Evolutionary conservation across 225 moss, liverwort and hornwort species (phyloP), one percentile per base, ranked within the genome.

Genomic region (Bryum argenteum): DNA sequence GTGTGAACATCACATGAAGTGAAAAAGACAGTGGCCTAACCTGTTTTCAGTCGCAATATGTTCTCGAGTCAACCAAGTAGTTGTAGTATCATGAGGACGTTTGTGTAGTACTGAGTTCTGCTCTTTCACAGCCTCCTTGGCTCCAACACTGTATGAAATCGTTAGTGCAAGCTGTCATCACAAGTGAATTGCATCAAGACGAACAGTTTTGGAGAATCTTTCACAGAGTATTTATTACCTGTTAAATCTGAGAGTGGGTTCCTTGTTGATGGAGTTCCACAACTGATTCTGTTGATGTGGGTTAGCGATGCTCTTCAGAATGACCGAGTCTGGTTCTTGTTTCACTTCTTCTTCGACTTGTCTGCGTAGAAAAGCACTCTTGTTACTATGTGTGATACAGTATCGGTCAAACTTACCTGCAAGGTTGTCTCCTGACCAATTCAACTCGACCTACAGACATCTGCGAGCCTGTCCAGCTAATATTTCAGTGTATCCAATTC

Each of bases 251-350:
- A 76, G 11, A 16, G 55, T 69, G 72, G 51, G 65, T 66, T 77
- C 74, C 16, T 77, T 66, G 57, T 76, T 77, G 24, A 71, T 66
- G 41, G 80, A 70, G 54, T 54, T 77, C 77, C 77, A 84, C 70
- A 54, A 21, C 38, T 74, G 24, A 61, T 67, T 77, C 58, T 67
- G 52, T 40, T 71, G 74, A 67, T 58, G 63, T 67, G 63, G 67
- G 17, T 42, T 74, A 57, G 77, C 43, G 61, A 53, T 66, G 56
- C 58, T 74, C 48, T 77, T 77, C 39, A 74, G 56, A 38, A 62
- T 54, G 43, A 48, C 58, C 71, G 67, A 65, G 52, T 77, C 77
- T n/a, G 26, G 17, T 59, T 80, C 84, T 61, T 74, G 19, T 45
- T 23, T 16, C 38, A 57, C 14, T 63, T 63, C 73, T 42, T 69